Evolutionary conservation across 2,329 filamentous ascomycete genomes (phyloP).

Genomic region (Dactylonectria estremocensis): DNA sequence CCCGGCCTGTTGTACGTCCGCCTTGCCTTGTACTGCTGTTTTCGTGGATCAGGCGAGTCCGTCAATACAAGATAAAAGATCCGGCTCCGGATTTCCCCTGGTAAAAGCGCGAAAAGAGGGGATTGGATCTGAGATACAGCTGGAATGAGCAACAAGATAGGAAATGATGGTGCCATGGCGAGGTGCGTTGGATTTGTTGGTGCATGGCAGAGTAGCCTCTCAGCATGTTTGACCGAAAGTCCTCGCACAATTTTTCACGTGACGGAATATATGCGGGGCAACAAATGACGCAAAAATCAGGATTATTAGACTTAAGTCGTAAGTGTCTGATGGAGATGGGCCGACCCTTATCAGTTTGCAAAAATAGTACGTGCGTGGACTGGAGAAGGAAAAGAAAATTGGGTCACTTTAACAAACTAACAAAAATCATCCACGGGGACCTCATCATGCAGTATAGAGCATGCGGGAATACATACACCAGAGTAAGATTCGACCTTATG

Average conservation of each 20-base stretch:
- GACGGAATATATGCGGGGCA: neutral
- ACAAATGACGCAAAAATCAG: neutral
- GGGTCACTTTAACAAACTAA: too few relatives aligned
- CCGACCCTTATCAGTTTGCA: too few relatives aligned
- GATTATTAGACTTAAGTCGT: neutral
- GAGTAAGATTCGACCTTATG: too few relatives aligned
- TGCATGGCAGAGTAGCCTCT: neutral
- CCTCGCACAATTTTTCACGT: neutral
- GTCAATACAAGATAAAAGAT: neutral
- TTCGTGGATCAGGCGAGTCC: neutral
- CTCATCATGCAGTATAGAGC: too few relatives aligned
- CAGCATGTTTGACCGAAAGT: neutral
- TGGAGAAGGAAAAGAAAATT: too few relatives aligned
- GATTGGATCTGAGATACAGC: neutral
- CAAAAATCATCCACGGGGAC: too few relatives aligned
- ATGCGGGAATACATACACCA: too few relatives aligned
- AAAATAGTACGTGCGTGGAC: too few relatives aligned
- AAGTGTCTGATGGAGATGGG: neutral
- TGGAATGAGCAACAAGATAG: neutral
- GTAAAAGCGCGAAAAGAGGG: neutral
- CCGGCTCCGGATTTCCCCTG: neutral
- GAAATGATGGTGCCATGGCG: neutral
- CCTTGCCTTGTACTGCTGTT: neutral
- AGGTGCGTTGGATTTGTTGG: neutral
- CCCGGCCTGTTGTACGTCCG: neutral